A percentile compares a stretch with the other conserved stretches of the same genome.
Evolutionary conservation across 2,329 filamentous ascomycete genomes (phyloP).

Genomic region (Fusarium stilboides): DNA sequence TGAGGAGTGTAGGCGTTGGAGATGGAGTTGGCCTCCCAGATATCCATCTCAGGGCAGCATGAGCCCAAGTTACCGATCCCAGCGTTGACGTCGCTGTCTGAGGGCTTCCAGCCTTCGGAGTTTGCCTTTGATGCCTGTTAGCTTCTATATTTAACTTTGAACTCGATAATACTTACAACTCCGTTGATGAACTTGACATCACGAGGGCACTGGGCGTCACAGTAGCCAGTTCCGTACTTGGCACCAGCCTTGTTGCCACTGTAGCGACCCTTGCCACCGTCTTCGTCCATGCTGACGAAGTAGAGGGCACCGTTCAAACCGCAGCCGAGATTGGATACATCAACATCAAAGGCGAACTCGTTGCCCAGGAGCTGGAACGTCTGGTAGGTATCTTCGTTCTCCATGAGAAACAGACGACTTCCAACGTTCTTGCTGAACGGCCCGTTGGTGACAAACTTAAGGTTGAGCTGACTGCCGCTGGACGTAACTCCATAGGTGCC

Average conservation of each 20-base stretch:
- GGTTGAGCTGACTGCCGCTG: constrained; percentile 65
- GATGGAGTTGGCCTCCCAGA: constrained; percentile 77
- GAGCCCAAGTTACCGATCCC: constrained; percentile 67
- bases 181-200: constrained; percentile 73
- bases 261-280: constrained; percentile 68
- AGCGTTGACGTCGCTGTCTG: constrained; percentile 67
- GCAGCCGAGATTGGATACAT: constrained; percentile 77
- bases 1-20: constrained; percentile 77
- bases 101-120: constrained; percentile 66
- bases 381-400: constrained; percentile 73
- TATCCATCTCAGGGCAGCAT: constrained; percentile 76
- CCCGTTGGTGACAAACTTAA: constrained; percentile 71
- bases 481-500: constrained; percentile 69
- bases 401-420: constrained; percentile 76
- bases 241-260: constrained; percentile 67
- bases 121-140: constrained; percentile 61
- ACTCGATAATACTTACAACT: constrained; percentile 52
- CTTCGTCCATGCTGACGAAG: constrained; percentile 73
- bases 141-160: constrained; percentile 35
- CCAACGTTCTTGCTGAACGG: constrained; percentile 64
- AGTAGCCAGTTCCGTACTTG: constrained; percentile 72
- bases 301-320: constrained; percentile 82
- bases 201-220: constrained; percentile 68
- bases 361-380: constrained; percentile 76
- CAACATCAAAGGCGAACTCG: constrained; percentile 81